These are phyloP conservation scores for Physaria fendleri DNA, from an alignment of 345 rosid species.

Conservation along the genomic window DNA sequence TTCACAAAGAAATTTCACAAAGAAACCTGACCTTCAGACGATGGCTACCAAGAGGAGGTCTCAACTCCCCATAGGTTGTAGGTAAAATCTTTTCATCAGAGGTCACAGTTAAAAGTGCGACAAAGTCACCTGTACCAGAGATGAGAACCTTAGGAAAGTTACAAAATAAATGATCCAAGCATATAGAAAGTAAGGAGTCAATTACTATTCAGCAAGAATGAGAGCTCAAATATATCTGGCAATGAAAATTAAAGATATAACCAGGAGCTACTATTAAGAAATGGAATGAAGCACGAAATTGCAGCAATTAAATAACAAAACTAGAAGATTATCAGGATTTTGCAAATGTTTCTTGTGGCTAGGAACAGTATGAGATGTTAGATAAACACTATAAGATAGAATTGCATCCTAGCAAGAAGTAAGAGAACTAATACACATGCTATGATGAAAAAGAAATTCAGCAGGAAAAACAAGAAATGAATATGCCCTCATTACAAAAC, in stretches of 20 bases:
- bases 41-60: slow-evolving; percentile 96
- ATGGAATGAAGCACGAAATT: not conserved
- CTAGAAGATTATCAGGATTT: not conserved
- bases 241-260: not conserved
- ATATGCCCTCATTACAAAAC: not conserved
- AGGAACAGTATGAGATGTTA: not conserved
- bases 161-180: not conserved
- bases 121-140: slow-evolving; percentile 63
- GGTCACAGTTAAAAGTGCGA: slow-evolving; percentile 54
- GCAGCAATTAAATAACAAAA: not conserved
- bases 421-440: not conserved
- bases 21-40: slow-evolving; percentile 70
- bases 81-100: slow-evolving; percentile 83
- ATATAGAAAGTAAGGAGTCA: slow-evolving; percentile 2
- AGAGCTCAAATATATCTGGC: not conserved
- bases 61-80: slow-evolving; percentile 84
- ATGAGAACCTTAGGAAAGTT: slow-evolving; percentile 1
- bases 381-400: slow-evolving; percentile 1
- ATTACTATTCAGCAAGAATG: slow-evolving; percentile 4
- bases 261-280: slow-evolving; percentile 5
- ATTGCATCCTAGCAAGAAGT: not conserved
- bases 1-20: not conserved
- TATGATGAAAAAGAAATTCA: not conserved
- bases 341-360: not conserved
- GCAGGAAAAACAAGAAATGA: not conserved